These are phyloP conservation scores for Lagenidium sp. DNA, from an alignment of 352 stramenopile genomes.

Conservation along the genomic window DNA sequence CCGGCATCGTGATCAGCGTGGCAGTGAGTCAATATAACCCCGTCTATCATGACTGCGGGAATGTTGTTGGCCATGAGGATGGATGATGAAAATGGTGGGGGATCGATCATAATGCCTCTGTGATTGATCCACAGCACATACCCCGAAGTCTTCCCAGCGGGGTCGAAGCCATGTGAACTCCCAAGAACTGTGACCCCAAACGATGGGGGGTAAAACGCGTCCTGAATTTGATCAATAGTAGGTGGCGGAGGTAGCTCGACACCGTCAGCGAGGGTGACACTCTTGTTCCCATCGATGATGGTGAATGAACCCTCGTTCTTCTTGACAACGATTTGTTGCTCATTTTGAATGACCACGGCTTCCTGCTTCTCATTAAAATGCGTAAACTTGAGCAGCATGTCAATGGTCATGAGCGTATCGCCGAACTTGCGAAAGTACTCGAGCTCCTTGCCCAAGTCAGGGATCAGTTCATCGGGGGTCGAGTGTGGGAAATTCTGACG, in stretches of 20 bases:
- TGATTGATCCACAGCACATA: constrained; percentile 98
- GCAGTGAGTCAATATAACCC: constrained; percentile 95
- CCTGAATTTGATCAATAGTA: constrained; percentile 22
- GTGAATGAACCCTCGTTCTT: constrained; percentile 63
- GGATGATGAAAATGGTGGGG: constrained; percentile 86
- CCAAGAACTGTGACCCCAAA: constrained; percentile 95
- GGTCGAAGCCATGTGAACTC: constrained; percentile 95
- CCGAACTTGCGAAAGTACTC: constrained; percentile 89
- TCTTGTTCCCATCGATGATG: constrained; percentile 49
- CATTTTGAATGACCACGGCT: constrained; percentile 43
- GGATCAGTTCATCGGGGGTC: constrained; percentile 43
- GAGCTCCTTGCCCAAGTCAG: constrained; percentile 76
- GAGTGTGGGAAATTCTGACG: constrained; percentile 60
- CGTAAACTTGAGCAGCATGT: constrained; percentile 86
- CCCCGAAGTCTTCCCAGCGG: constrained; percentile 89
- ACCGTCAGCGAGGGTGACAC: constrained; percentile 40
- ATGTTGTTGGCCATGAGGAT: constrained; percentile 85
- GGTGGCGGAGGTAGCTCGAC: constrained; percentile 44
- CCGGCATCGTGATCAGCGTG: constrained; percentile 95
- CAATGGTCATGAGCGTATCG: constrained; percentile 82
- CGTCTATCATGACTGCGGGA: constrained; percentile 90
- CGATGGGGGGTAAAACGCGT: constrained; percentile 89
- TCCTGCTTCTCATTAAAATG: constrained; percentile 68
- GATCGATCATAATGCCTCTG: constrained; percentile 95
- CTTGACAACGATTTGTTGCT: constrained; percentile 54